Conservation (phyloP, 2,329 filamentous ascomycete genomes). For the Monilinia aucupariae region DNA sequence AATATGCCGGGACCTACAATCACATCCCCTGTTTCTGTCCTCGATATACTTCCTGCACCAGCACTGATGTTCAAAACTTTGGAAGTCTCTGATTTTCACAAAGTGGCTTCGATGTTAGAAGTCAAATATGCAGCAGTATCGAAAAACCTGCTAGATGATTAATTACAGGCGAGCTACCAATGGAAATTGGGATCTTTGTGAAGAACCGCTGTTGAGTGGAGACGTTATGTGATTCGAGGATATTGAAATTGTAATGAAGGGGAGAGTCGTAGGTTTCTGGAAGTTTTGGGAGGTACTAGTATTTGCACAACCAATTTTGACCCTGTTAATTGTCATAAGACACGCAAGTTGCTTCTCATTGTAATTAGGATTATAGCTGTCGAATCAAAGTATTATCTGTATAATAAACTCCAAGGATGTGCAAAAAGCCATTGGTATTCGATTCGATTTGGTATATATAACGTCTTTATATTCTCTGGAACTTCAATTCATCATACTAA, state of each 20-base stretch:
- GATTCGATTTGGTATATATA: background rate
- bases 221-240: conserved; percentile 1
- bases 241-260: conserved; percentile 14
- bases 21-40: background rate
- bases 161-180: background rate
- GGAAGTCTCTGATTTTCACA: background rate
- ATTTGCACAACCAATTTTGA: conserved; percentile 18
- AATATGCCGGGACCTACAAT: background rate
- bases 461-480: conserved; percentile 11
- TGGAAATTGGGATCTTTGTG: background rate
- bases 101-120: conserved; percentile 12
- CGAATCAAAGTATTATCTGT: background rate
- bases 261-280: conserved; percentile 6
- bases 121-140: conserved; percentile 8
- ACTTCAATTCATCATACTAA: conserved; percentile 4
- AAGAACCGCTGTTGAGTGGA: background rate
- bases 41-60: conserved; percentile 1
- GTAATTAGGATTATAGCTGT: conserved; percentile 13
- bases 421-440: background rate
- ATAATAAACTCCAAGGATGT: background rate
- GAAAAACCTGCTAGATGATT: background rate
- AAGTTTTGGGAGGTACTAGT: conserved; percentile 13
- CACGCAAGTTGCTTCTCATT: conserved; percentile 8
- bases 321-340: conserved; percentile 5
- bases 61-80: conserved; percentile 7